Conservation (phyloP, 2,329 filamentous ascomycete species). For the Pseudogymnoascus sp. region DNA sequence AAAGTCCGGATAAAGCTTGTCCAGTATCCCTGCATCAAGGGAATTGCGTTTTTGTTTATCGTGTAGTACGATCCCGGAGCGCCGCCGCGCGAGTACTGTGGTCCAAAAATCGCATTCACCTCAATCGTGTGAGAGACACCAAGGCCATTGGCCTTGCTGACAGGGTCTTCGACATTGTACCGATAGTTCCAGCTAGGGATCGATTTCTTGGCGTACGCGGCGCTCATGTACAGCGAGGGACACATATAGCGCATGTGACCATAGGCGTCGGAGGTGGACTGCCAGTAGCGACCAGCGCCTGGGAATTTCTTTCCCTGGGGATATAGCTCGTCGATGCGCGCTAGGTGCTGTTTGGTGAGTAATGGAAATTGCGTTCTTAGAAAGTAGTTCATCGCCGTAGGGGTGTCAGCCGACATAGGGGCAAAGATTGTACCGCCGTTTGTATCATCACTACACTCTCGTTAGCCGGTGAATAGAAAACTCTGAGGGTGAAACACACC, state of each 20-base stretch:
- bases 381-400: conserved; percentile 44
- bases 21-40: conserved; percentile 63
- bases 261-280: conserved; percentile 48
- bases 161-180: conserved; percentile 54
- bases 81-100: conserved; percentile 40
- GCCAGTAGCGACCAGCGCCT: conserved; percentile 46
- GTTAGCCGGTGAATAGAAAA: background rate
- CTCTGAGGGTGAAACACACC: conserved; percentile 13
- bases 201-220: conserved; percentile 17
- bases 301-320: conserved; percentile 40
- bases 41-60: conserved; percentile 48
- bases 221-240: conserved; percentile 45
- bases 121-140: conserved; percentile 64
- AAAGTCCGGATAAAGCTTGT: conserved; percentile 60
- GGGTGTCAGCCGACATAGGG: conserved; percentile 39
- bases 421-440: conserved; percentile 60
- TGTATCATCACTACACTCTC: conserved; percentile 39
- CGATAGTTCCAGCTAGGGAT: conserved; percentile 56
- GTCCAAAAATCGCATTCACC: conserved; percentile 58
- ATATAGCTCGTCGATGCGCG: conserved; percentile 46
- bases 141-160: conserved; percentile 41
- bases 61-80: conserved; percentile 48
- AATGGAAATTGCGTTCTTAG: conserved; percentile 50
- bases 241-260: conserved; percentile 60
- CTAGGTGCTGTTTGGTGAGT: conserved; percentile 42